A percentile compares a stretch with the other conserved stretches of the same genome.
Evolutionary conservation across 2,329 filamentous ascomycete genomes (phyloP).

Genomic region (Beauveria australis): DNA sequence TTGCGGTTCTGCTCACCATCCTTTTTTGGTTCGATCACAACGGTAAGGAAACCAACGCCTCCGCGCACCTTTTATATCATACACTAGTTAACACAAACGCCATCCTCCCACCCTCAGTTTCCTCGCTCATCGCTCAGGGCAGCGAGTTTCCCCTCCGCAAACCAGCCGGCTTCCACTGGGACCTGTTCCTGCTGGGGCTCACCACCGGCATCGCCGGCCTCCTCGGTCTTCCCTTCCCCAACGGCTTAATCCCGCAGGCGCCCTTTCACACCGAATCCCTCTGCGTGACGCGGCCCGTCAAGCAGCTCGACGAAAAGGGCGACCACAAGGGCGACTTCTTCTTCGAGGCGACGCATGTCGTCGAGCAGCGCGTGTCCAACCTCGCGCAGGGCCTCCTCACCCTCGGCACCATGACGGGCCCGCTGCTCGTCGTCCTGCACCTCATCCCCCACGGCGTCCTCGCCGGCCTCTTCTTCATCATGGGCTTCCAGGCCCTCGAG

Average conservation of each 20-base stretch:
- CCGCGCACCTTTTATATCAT: too few species aligned
- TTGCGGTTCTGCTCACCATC: conserved; percentile 73
- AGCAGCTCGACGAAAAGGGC: conserved; percentile 44
- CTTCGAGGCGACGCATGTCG: conserved; percentile 51
- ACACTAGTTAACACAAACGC: too few species aligned
- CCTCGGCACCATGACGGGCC: conserved; percentile 69
- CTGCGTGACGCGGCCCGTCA: conserved; percentile 55
- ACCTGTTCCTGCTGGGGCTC: conserved; percentile 70
- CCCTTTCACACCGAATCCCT: conserved; percentile 75
- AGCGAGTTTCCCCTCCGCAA: conserved; percentile 76
- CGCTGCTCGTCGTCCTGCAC: conserved; percentile 64
- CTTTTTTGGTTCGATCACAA: conserved; percentile 90
- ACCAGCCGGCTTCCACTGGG: conserved; percentile 80
- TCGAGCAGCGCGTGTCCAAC: conserved; percentile 74
- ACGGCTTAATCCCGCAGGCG: conserved; percentile 75
- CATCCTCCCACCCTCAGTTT: conserved; percentile 41
- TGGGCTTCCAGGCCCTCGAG: conserved; percentile 71
- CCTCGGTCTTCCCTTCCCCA: conserved; percentile 71
- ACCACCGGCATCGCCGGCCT: conserved; percentile 70
- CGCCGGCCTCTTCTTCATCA: conserved; percentile 75
- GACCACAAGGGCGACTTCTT: conserved; percentile 48
- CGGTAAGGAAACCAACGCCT: conserved; percentile 36
- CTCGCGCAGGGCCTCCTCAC: conserved; percentile 70
- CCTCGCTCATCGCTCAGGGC: conserved; percentile 73
- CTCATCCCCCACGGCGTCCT: conserved; percentile 73